Base-by-base conservation (phyloP, 768 basidiomycete species). In the Mycena crocata region DNA sequence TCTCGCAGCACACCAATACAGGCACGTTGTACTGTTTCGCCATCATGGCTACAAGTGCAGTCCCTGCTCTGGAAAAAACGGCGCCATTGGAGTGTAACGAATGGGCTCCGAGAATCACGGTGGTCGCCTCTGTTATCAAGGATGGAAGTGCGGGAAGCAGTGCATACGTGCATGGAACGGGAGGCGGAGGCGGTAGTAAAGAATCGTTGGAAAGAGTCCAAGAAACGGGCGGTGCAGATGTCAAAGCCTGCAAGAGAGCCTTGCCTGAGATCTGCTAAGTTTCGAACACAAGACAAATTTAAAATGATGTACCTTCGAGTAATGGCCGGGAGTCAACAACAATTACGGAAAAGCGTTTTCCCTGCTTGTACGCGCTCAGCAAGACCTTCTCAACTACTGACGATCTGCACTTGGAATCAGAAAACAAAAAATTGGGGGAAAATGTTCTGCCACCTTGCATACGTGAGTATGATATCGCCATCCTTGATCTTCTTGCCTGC, bases 1-100 rank as follows among this genome's bases (percentile, higher is more conserved):
- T 99, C 80, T 99, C 98, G 72, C 96, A 98, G 69, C 96, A 98
- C 28, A 98, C 95, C 37, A 99, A 89, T 9, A 99, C 96, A 6
- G 98, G 97, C 0, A 98, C 92, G 26, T 90, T 90, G 72, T 92
- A 87, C 50, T 89, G 88, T 77, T 94, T 94, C 1, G 95, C 94
- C 85, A 98, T 90, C 96, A 99, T 97, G 2, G 96, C 94, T 8
- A 99, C 95, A 72, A 96, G 86, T 0, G 97, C 97, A 5, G 96
- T 99, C 30, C 98, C 98, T 0, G 96, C 95, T 55, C 98, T 87
- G 14, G 95, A 93, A 76, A 93, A 97, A 3, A 99, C 93, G 3
- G 95, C 90, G 10, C 98, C 98, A 68, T 99, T 98, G 4, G 96
- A 91, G 74, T 96, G 93, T 9, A 99, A 85, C 9, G 98, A 95